These are phyloP conservation scores for Plasmodium berghei DNA, from an alignment of 169 alveolate genomes.

Conservation along the genomic window DNA sequence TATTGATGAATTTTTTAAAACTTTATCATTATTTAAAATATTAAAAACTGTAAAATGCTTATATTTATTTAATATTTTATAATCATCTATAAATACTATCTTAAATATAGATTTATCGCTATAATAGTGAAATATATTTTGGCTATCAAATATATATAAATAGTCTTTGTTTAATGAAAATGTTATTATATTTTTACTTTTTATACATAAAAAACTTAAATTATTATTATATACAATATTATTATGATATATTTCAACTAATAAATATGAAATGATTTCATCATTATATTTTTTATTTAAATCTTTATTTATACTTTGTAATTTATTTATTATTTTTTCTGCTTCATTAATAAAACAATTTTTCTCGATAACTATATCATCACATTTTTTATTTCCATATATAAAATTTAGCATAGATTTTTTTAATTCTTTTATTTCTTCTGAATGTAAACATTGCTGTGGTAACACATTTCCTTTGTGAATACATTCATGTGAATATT, in stretches of 20 bases:
- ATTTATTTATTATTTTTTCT: constrained; percentile 38
- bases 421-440: constrained; percentile 43
- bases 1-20: constrained; percentile 12
- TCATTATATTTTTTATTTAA: constrained; percentile 29
- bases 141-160: constrained; percentile 53
- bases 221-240: constrained; percentile 41
- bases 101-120: constrained; percentile 57
- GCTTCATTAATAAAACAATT: constrained; percentile 41
- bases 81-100: constrained; percentile 43
- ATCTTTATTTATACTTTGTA: constrained; percentile 30
- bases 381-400: constrained; percentile 26
- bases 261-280: constrained; percentile 33
- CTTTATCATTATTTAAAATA: constrained; percentile 57
- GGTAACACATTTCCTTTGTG: no score
- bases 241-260: constrained; percentile 57
- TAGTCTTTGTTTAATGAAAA: constrained; percentile 30
- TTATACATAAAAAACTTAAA: constrained; percentile 16
- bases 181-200: constrained; percentile 60
- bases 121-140: constrained; percentile 67
- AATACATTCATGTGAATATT: no score
- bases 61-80: constrained; percentile 17
- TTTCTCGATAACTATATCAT: constrained; percentile 36
- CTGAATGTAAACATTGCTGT: background rate
- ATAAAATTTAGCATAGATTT: constrained; percentile 29
- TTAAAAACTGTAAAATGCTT: constrained; percentile 33